Conservation (phyloP, 2,329 filamentous ascomycete genomes). For the Alternaria solani region DNA sequence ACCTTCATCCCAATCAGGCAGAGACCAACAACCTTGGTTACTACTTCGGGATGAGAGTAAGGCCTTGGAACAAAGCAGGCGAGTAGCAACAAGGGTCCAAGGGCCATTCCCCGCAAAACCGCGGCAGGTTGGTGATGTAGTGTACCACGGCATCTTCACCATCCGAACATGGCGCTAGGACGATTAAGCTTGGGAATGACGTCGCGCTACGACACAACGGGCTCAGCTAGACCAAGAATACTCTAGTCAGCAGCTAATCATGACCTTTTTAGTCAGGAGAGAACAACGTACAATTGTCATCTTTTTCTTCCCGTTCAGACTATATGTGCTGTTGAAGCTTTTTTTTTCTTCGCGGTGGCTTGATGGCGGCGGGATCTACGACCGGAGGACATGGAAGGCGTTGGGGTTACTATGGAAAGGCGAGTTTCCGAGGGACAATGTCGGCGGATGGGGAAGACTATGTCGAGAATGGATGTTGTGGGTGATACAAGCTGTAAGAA, state of each 20-base stretch:
- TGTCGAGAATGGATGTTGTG: background rate
- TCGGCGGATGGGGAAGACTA: background rate
- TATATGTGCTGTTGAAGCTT: background rate
- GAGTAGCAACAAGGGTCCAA: background rate
- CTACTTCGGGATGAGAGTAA: background rate
- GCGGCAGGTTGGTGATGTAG: constrained; percentile 5
- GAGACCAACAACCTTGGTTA: background rate
- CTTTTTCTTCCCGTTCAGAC: background rate
- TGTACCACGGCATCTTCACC: constrained; percentile 10
- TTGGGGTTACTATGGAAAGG: background rate
- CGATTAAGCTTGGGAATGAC: constrained; percentile 8
- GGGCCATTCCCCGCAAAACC: constrained; percentile 1
- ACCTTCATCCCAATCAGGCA: background rate
- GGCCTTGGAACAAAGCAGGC: background rate
- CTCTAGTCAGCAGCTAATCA: background rate
- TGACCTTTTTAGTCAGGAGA: constrained; percentile 3
- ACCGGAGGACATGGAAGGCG: background rate
- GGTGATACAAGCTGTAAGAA: background rate
- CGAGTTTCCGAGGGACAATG: constrained; percentile 1
- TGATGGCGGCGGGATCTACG: background rate
- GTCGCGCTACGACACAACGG: background rate
- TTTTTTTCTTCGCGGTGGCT: background rate
- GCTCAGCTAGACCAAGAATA: background rate
- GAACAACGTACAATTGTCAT: constrained; percentile 3
- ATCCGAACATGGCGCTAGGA: constrained; percentile 5